Evolutionary conservation across 2,329 filamentous ascomycete genomes (phyloP).

Genomic region (Aspergillus neoniger): DNA sequence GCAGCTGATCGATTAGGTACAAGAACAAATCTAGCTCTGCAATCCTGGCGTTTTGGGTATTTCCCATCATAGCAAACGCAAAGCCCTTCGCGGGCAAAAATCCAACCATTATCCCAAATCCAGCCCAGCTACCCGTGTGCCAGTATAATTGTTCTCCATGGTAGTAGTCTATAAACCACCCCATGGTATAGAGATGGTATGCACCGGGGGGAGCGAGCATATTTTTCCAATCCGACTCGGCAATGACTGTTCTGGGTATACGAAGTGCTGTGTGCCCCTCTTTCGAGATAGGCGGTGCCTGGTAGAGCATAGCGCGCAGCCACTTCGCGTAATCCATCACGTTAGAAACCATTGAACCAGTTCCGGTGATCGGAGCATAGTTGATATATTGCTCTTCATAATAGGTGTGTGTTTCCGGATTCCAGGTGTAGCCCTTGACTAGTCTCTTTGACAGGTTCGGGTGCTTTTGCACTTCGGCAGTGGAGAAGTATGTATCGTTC

Average conservation of each 20-base stretch:
- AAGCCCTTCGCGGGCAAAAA: slow-evolving; percentile 26
- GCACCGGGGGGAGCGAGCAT: slow-evolving; percentile 14
- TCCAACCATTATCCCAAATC: slow-evolving; percentile 26
- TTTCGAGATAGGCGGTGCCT: slow-evolving; percentile 16
- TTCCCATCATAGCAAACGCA: slow-evolving; percentile 29
- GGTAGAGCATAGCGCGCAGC: slow-evolving; percentile 25
- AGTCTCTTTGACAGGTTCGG: slow-evolving; percentile 11
- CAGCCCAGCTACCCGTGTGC: slow-evolving; percentile 27
- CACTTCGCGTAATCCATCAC: slow-evolving; percentile 30
- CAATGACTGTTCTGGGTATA: slow-evolving; percentile 17
- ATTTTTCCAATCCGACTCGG: slow-evolving; percentile 5
- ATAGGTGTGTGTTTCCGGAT: slow-evolving; percentile 15
- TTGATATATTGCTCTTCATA: slow-evolving; percentile 18
- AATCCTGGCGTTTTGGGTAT: slow-evolving; percentile 15
- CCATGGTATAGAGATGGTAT: slow-evolving; percentile 22
- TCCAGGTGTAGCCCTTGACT: slow-evolving; percentile 25
- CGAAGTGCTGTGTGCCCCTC: slow-evolving; percentile 20
- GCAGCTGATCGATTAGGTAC: slow-evolving; percentile 18
- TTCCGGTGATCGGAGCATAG: slow-evolving; percentile 22
- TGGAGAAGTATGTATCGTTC: slow-evolving; percentile 27
- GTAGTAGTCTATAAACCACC: slow-evolving; percentile 27
- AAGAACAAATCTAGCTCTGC: slow-evolving; percentile 18
- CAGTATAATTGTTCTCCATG: slow-evolving; percentile 23
- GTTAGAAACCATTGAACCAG: slow-evolving; percentile 28
- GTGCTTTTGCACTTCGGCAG: slow-evolving; percentile 15